phyloP scores from a whole-genome alignment of 2,329 filamentous ascomycete genomes.

The Ilyonectria robusta region DNA sequence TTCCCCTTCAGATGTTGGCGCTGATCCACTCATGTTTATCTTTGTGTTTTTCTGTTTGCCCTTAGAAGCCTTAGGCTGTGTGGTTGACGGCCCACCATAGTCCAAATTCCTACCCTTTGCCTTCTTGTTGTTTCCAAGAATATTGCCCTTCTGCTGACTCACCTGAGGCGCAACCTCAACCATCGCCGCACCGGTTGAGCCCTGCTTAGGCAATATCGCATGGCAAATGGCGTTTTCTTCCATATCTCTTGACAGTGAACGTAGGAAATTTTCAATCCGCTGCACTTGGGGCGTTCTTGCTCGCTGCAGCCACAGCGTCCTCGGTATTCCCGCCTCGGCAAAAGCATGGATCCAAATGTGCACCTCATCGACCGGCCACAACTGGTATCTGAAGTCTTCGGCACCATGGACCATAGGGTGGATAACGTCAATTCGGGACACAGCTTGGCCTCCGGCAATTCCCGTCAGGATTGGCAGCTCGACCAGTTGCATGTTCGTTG shows the following conservation, averaged over 20 bases:
- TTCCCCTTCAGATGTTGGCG: background rate
- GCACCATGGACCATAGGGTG: constrained; percentile 26
- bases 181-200: too few species aligned
- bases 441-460: constrained; percentile 18
- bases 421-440: constrained; percentile 7
- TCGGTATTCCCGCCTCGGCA: background rate
- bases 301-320: constrained; percentile 5
- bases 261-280: constrained; percentile 4
- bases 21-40: background rate
- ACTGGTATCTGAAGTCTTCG: constrained; percentile 23
- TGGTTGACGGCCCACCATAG: too few species aligned
- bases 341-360: constrained; percentile 17
- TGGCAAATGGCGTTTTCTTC: constrained; percentile 1
- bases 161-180: too few species aligned
- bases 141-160: too few species aligned
- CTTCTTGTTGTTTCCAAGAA: too few species aligned
- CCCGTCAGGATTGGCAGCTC: constrained; percentile 39
- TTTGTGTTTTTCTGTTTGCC: too few species aligned
- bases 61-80: too few species aligned
- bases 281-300: background rate
- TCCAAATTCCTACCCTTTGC: too few species aligned
- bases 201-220: background rate
- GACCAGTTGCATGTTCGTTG: constrained; percentile 28
- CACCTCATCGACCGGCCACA: constrained; percentile 36
- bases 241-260: background rate